Conservation (phyloP, 345 rosid genomes). For the Euphorbia tirucalli region DNA sequence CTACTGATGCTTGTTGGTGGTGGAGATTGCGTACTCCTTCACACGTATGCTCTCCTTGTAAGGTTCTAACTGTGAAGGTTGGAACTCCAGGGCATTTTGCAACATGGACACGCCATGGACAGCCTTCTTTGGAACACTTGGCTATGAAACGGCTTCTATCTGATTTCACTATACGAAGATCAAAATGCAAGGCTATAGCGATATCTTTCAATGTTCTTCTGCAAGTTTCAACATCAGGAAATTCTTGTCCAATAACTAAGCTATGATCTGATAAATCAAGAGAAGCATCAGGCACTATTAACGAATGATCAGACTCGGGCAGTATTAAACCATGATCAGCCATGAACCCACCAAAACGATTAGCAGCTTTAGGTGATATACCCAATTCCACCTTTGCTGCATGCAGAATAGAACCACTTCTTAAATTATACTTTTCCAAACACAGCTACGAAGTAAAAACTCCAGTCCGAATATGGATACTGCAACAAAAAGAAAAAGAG, state of each 20-base stretch:
- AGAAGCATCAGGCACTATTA: conserved; percentile 32
- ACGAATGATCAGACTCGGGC: conserved; percentile 45
- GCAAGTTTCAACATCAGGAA: conserved; percentile 97
- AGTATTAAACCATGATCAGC: conserved; percentile 59
- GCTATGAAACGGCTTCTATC: conserved; percentile 98
- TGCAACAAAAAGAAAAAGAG: conserved; percentile 15
- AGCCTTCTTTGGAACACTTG: conserved; percentile 98
- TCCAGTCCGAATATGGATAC: conserved; percentile 10
- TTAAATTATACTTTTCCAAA: conserved; percentile 11
- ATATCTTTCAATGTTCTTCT: conserved; percentile 91
- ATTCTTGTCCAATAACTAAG: conserved; percentile 82
- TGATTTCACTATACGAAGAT: conserved; percentile 95
- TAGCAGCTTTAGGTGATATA: conserved; percentile 19
- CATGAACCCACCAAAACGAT: conserved; percentile 43
- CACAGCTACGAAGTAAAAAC: conserved; percentile 22
- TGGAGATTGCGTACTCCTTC: conserved; percentile 92
- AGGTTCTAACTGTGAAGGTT: conserved; percentile 82
- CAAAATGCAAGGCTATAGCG: conserved; percentile 93
- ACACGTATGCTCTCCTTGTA: conserved; percentile 89
- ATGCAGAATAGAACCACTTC: conserved; percentile 13
- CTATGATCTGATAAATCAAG: conserved; percentile 29
- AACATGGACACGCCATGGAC: conserved; percentile 98
- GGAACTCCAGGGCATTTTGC: conserved; percentile 95
- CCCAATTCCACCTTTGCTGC: conserved; percentile 25
- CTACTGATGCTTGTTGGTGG: conserved; percentile 99